These are phyloP conservation scores for Vanderwaltozyma tropicalis DNA, from an alignment of 805 yeast species.

Conservation along the genomic window DNA sequence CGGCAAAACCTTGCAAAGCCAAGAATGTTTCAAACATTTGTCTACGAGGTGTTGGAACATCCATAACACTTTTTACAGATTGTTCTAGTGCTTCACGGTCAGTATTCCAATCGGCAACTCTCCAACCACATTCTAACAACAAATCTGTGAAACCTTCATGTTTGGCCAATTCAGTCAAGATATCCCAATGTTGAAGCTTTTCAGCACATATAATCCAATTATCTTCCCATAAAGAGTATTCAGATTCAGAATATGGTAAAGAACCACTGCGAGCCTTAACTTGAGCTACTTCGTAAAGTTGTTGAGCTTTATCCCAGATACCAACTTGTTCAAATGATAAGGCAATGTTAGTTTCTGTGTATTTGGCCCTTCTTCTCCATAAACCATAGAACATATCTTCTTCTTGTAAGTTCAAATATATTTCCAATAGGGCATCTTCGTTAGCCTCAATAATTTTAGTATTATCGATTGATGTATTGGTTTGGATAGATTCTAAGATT, in stretches of 20 bases:
- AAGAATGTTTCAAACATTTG: slow-evolving; percentile 92
- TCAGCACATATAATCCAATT: slow-evolving; percentile 98
- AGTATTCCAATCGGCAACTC: slow-evolving; percentile 96
- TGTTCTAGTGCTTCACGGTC: slow-evolving; percentile 92
- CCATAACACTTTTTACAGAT: slow-evolving; percentile 92
- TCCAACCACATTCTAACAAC: slow-evolving; percentile 97
- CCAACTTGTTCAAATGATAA: slow-evolving; percentile 92
- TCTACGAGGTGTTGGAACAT: slow-evolving; percentile 95
- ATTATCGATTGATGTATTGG: slow-evolving; percentile 52
- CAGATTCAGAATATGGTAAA: slow-evolving; percentile 89
- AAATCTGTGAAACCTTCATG: slow-evolving; percentile 97
- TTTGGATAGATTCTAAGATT: slow-evolving; percentile 63
- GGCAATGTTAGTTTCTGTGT: slow-evolving; percentile 86
- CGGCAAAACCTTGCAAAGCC: slow-evolving; percentile 86
- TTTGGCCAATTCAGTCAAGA: slow-evolving; percentile 87
- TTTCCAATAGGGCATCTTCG: slow-evolving; percentile 81
- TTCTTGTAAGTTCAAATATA: slow-evolving; percentile 81
- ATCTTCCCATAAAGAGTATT: slow-evolving; percentile 95
- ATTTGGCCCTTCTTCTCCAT: slow-evolving; percentile 95
- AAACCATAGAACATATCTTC: slow-evolving; percentile 96
- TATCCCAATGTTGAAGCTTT: slow-evolving; percentile 96
- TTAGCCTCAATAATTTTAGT: slow-evolving; percentile 72
- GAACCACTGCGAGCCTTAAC: slow-evolving; percentile 93
- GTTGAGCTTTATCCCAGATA: slow-evolving; percentile 87
- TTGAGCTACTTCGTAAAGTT: slow-evolving; percentile 91